These are phyloP conservation scores for Coniochaeta hoffmannii DNA, from an alignment of 2,329 filamentous ascomycete genomes.

Conservation along the genomic window DNA sequence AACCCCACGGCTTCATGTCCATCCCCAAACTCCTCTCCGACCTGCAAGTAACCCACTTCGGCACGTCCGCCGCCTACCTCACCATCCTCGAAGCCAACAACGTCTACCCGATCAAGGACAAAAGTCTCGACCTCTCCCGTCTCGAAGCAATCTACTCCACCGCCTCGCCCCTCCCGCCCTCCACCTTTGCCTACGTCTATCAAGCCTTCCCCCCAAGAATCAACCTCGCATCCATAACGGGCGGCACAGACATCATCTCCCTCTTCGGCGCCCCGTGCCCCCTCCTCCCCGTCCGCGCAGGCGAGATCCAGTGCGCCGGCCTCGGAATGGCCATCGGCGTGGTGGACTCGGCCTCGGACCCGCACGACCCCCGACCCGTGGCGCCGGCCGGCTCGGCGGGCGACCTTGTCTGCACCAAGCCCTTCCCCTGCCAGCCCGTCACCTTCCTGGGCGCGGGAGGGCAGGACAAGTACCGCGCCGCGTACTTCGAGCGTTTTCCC, in stretches of 20 bases:
- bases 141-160: conserved; percentile 90
- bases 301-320: conserved; percentile 71
- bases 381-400: conserved; percentile 62
- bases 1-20: conserved; percentile 68
- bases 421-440: conserved; percentile 87
- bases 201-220: conserved; percentile 69
- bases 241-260: conserved; percentile 93
- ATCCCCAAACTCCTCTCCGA: conserved; percentile 77
- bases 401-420: conserved; percentile 77
- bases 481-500: conserved; percentile 82
- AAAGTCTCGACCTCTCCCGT: conserved; percentile 48
- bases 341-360: conserved; percentile 46
- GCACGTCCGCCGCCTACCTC: conserved; percentile 90
- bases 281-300: conserved; percentile 61
- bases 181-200: conserved; percentile 89
- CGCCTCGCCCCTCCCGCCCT: conserved; percentile 84
- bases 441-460: conserved; percentile 76
- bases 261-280: conserved; percentile 84
- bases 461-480: conserved; percentile 67
- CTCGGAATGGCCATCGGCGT: conserved; percentile 71
- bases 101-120: conserved; percentile 49
- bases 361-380: conserved; percentile 36
- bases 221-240: conserved; percentile 88
- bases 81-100: conserved; percentile 78
- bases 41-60: conserved; percentile 82